Conservation (phyloP, 768 basidiomycete species). For the Xerocomus brunneocitrinus region DNA sequence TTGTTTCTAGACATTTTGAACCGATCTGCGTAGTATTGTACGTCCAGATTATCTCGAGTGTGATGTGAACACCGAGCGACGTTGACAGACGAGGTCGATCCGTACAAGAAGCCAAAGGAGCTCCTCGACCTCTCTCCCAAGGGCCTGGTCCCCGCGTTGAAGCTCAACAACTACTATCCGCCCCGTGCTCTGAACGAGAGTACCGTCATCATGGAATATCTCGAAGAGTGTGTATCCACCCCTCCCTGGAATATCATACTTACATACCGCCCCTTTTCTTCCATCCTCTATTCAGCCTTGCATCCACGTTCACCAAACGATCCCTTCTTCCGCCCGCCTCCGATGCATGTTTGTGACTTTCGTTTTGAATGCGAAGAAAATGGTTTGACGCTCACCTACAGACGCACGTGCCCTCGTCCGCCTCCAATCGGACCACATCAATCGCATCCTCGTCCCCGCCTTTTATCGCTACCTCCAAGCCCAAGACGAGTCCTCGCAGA, state of each 20-base stretch:
- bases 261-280: background rate
- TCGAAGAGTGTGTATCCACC: conserved; percentile 58
- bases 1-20: background rate
- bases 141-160: conserved; percentile 72
- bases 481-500: conserved; percentile 52
- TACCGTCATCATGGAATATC: conserved; percentile 71
- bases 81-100: conserved; percentile 67
- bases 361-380: background rate
- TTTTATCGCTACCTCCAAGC: conserved; percentile 77
- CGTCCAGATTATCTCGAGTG: conserved; percentile 6
- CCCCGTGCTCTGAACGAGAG: conserved; percentile 72
- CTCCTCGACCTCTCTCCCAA: conserved; percentile 80
- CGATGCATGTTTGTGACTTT: conserved; percentile 50
- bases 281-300: conserved; percentile 35
- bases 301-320: conserved; percentile 41
- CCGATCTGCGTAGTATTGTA: conserved; percentile 35
- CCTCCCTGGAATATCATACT: background rate
- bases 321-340: conserved; percentile 54
- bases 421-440: conserved; percentile 65
- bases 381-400: conserved; percentile 17
- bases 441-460: conserved; percentile 58
- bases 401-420: conserved; percentile 66
- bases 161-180: conserved; percentile 48
- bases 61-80: background rate
- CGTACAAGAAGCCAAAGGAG: conserved; percentile 76